Evolutionary conservation across 441 rosid genomes (phyloP), one percentile per base, ranked within the genome.

Genomic region (Flueggea neowawraea): DNA sequence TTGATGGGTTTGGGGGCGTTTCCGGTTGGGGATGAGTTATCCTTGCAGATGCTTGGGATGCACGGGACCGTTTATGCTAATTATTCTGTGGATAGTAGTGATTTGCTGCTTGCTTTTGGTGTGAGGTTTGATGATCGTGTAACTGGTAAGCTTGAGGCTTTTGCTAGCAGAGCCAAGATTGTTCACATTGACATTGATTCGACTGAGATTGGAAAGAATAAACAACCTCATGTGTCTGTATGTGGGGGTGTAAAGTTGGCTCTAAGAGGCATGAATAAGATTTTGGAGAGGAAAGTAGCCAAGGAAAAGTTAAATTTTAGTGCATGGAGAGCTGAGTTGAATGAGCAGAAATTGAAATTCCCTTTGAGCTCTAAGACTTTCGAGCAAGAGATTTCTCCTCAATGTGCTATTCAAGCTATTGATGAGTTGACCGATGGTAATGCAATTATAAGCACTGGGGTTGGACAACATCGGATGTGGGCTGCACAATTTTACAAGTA

Each of bases 381-480:
- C 50, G 97, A 80, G 6, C 95, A 94, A 54, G 86, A 90, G 2
- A 94, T 94, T 71, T 95, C 96, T 68, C 99, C 97, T 12, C 97
- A 94, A 67, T 80, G 87, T 57, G 97, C 92, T 0, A 94, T 91
- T 69, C 84, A 89, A 74, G 76, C 86, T 54, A 96, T 94, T 16
- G 96, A 89, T 63, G 97, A 94, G 75, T 65, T 94, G 66, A 91
- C 99, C 0, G 54, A 73, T 6, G 95, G 99, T 43, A 80, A 89
- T n/a, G 99, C 99, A 0, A 89, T 94, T 52, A 61, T 94, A 17
- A 89, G 97, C 47, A 94, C 99, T 1, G 97, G 99, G 64, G 97
- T 91, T 14, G 99, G 97, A 7, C 99, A 94, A 62, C 99, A 94
- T 80, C 97, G 91, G 64, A 94, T 94, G 96, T 94, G 96, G 97